Conservation (phyloP, 1,284 basidiomycete species). For the Caloboletus firmus region DNA sequence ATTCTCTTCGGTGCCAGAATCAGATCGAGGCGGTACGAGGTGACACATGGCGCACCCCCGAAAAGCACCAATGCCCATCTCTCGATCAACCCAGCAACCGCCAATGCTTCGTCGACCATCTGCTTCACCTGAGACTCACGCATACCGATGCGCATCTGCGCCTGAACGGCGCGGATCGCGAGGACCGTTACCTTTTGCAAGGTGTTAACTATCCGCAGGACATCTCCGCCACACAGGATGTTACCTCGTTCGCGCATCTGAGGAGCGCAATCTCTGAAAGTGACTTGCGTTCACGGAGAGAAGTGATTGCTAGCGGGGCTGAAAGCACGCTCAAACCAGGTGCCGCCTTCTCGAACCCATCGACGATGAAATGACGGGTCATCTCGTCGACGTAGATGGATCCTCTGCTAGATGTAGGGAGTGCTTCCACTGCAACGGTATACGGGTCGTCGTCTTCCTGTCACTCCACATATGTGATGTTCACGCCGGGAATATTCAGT, state of each 20-base stretch:
- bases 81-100: conserved; percentile 55
- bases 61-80: conserved; percentile 71
- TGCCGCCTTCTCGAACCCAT: conserved; percentile 54
- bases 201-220: conserved; percentile 2
- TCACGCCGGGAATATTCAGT: conserved; percentile 50
- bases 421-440: conserved; percentile 46
- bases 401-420: conserved; percentile 35
- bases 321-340: conserved; percentile 41
- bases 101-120: conserved; percentile 58
- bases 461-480: conserved; percentile 66
- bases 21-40: background rate
- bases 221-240: conserved; percentile 14
- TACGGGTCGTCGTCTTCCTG: conserved; percentile 75
- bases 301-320: conserved; percentile 55
- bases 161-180: conserved; percentile 66
- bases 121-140: conserved; percentile 65
- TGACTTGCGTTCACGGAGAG: conserved; percentile 74
- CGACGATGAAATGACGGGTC: conserved; percentile 60
- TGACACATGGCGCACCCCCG: conserved; percentile 54
- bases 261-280: conserved; percentile 68
- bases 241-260: conserved; percentile 80
- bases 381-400: conserved; percentile 63
- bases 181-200: conserved; percentile 67
- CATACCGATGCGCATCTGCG: conserved; percentile 68
- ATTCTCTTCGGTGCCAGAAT: conserved; percentile 53